Evolutionary conservation across 371 early-diverging fungal genomes (phyloP).

Genomic region (Syncephalastrum monosporum): DNA sequence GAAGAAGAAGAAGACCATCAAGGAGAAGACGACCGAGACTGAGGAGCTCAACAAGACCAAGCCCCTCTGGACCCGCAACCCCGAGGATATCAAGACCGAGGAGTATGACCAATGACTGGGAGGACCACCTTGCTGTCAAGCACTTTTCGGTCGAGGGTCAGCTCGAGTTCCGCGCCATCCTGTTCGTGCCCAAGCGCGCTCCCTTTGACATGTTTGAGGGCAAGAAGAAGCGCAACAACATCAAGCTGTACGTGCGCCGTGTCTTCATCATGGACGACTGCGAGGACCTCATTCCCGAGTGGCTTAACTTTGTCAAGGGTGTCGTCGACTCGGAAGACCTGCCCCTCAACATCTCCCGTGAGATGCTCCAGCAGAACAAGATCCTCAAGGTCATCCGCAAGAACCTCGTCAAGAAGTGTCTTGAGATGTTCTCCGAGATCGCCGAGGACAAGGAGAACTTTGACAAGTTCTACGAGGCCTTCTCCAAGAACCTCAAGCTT

Average conservation of each 20-base stretch:
- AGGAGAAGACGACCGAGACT: slow-evolving; percentile 51
- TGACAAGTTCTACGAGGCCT: slow-evolving; percentile 72
- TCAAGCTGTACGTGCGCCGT: slow-evolving; percentile 84
- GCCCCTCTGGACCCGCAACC: slow-evolving; percentile 87
- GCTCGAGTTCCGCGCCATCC: slow-evolving; percentile 74
- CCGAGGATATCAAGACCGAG: slow-evolving; percentile 67
- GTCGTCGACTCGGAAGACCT: slow-evolving; percentile 85
- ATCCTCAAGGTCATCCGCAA: slow-evolving; percentile 78
- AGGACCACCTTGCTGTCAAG: slow-evolving; percentile 66
- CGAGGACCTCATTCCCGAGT: slow-evolving; percentile 64
- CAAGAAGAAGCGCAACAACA: slow-evolving; percentile 70
- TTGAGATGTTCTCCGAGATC: slow-evolving; percentile 76
- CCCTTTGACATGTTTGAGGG: slow-evolving; percentile 65
- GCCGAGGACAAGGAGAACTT: slow-evolving; percentile 72
- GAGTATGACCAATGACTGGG: slow-evolving; percentile 80
- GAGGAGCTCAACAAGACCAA: slow-evolving; percentile 71
- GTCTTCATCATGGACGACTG: slow-evolving; percentile 91
- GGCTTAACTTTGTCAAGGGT: slow-evolving; percentile 66
- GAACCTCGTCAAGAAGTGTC: slow-evolving; percentile 77
- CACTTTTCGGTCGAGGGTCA: slow-evolving; percentile 85
- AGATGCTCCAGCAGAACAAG: slow-evolving; percentile 81
- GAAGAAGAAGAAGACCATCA: slow-evolving; percentile 68
- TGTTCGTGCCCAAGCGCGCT: slow-evolving; percentile 78
- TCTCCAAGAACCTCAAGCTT: slow-evolving; percentile 71
- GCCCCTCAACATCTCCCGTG: slow-evolving; percentile 90